Base-by-base conservation (phyloP, 2,329 filamentous ascomycete genomes). In the Blastomyces silverae region DNA sequence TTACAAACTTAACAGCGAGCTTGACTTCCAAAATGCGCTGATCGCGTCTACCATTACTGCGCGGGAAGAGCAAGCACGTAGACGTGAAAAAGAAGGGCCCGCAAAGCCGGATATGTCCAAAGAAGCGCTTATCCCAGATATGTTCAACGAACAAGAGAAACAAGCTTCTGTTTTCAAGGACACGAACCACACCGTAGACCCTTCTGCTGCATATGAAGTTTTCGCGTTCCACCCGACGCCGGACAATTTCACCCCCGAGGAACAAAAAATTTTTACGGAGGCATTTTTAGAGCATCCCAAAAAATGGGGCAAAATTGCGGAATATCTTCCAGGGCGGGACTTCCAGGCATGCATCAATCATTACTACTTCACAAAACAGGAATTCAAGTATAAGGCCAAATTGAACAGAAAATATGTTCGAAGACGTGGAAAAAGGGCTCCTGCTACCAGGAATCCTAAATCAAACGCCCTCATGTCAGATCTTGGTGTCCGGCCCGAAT, bases 301-400 rank as follows among this genome's bases (percentile, higher is more conserved):
- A 73, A 80, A 79, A 73, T 82, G 80, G 78, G 79, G 80, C 28
- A 80, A 80, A 67, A 82, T 82, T 66, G 80, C 80, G 2, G 78
- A 80, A 61, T 72, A 75, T 31, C 68, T 82, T 34, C 78, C 79
- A 46, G 78, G 77, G 15, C 77, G 80, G 28, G 75, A 76, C 48
- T 82, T 79, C 71, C 76, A 79, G 67, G 76, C 82, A 64, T 82
- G 80, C 66, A 81, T 82, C 61, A 70, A 78, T 62, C 80, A 82
- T 68, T 82, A 82, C 67, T 82, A 82, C 67, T 71, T 80, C 64
- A 82, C 80, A 3, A 82, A 82, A 68, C 76, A 78, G 65, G 77
- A 80, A 57, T 78, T 79, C 63, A 80, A 80, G 60, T 82, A 82
- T 71, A 82, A 82, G 68, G 79, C 79, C 17, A 79, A 80, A 62